Evolutionary conservation across 2,329 filamentous ascomycete species (phyloP), one percentile per base, ranked within the genome.

Genomic region (Phialocephala sp.): DNA sequence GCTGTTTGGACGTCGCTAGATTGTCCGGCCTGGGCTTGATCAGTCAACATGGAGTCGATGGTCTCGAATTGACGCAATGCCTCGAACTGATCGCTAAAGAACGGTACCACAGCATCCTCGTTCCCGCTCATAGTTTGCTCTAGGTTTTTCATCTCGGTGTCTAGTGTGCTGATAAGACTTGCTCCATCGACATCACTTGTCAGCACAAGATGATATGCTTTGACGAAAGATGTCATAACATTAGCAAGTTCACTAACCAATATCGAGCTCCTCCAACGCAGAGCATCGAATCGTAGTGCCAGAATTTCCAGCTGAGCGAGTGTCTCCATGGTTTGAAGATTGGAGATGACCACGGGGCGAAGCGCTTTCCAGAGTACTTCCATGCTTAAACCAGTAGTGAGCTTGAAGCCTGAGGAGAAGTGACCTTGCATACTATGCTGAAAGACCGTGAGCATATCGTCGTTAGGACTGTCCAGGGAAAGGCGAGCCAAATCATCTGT

Each of bases 321-420:
- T 41, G 81, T 82, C 35, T 81, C 76, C 50, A 88, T 77, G 0
- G 81, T 79, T 4, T 74, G 72, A 27, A 79, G 76, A 20, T 82
- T 81, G 1, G 82, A 77, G 24, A 89, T 81, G 4, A 87, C 83
- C 12, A 80, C 76, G 0, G 93, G 92, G 61, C 91, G 86, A 73
- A 96, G 86, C 1, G 81, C 74, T 50, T 86, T 85, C 94, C 94
- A 97, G 5, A 97, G 82, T 9, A 80, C 77, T 74, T 95, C 91
- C 91, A 96, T 95, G 70, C 87, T 89, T 14, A 93, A 80, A 0
- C 93, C 93, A 1, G 90, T 93, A 0, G 83, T 88, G 15, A 96
- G 80, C 63, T 88, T 87, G 79, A 93, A 94, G 1, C 87, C 88
- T 18, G 87, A 84, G 27, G 86, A 83, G 73, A 97, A 94, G 59